Conservation (phyloP, 345 rosid genomes). For the Xanthoceras sorbifolium region DNA sequence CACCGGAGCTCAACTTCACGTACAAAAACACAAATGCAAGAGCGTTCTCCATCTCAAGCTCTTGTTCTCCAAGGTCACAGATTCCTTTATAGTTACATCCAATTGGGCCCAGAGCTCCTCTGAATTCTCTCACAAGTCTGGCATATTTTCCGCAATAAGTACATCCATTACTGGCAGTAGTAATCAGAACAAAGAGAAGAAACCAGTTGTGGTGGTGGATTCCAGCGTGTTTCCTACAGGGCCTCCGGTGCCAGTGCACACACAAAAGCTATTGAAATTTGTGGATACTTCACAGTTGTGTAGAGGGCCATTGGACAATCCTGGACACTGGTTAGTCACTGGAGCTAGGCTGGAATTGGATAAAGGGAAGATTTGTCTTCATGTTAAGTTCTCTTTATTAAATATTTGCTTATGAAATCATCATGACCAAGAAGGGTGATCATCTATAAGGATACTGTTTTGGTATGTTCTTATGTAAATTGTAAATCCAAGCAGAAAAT, state of each 20-base stretch:
- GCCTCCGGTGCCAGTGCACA: slow-evolving; percentile 77
- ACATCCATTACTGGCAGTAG: slow-evolving; percentile 46
- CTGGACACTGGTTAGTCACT: slow-evolving; percentile 93
- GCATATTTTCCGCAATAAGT: slow-evolving; percentile 75
- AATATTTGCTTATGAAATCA: slow-evolving; percentile 19
- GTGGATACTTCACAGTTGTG: slow-evolving; percentile 72
- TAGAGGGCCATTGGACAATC: slow-evolving; percentile 80
- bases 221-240: slow-evolving; percentile 83
- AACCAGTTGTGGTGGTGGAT: slow-evolving; percentile 51
- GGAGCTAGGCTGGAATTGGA: slow-evolving; percentile 74
- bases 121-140: slow-evolving; percentile 59
- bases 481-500: not conserved
- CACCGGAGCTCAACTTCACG: slow-evolving; percentile 86
- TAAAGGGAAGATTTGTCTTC: slow-evolving; percentile 73
- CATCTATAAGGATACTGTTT: too few relatives aligned
- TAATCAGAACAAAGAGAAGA: slow-evolving; percentile 42
- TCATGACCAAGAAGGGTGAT: not conserved
- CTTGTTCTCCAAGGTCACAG: slow-evolving; percentile 57
- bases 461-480: not conserved
- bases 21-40: slow-evolving; percentile 64
- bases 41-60: slow-evolving; percentile 78
- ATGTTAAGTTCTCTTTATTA: slow-evolving; percentile 76
- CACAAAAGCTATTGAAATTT: slow-evolving; percentile 67
- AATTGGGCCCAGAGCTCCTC: slow-evolving; percentile 61
- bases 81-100: slow-evolving; percentile 43